Percentiles rank a stretch among this genome's conserved stretches.
phyloP scores from a whole-genome alignment of 2,329 filamentous ascomycete genomes.

The Dryadomyces quercus-mongolicae region DNA sequence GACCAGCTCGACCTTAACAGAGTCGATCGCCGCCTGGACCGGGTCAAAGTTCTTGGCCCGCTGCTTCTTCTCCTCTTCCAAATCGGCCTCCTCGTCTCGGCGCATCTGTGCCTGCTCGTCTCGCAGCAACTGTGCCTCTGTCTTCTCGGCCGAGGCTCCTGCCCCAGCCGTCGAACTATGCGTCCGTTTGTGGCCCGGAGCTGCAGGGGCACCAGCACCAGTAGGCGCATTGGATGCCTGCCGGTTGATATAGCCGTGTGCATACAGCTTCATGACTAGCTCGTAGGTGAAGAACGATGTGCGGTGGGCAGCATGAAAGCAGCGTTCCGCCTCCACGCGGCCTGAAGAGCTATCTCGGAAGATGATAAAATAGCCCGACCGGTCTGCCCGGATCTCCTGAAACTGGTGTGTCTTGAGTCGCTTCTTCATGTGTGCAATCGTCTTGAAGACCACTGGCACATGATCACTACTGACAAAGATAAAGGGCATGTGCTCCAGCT shows the following conservation, averaged over 20 bases:
- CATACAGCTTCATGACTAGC: slow-evolving; percentile 79
- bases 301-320: slow-evolving; percentile 66
- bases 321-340: slow-evolving; percentile 69
- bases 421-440: slow-evolving; percentile 81
- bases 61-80: slow-evolving; percentile 83
- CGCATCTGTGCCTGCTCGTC: slow-evolving; percentile 54
- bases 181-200: background rate
- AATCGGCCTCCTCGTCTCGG: slow-evolving; percentile 66
- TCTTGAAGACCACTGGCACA: slow-evolving; percentile 77
- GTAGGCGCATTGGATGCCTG: background rate
- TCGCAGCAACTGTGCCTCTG: slow-evolving; percentile 32
- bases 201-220: background rate
- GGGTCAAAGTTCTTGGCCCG: slow-evolving; percentile 83
- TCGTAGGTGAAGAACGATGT: slow-evolving; percentile 80
- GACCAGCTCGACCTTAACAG: slow-evolving; percentile 66
- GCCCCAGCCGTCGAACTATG: slow-evolving; percentile 16
- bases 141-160: slow-evolving; percentile 17
- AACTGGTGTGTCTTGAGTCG: slow-evolving; percentile 73
- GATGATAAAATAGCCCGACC: slow-evolving; percentile 80
- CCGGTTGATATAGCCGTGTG: slow-evolving; percentile 14
- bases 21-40: slow-evolving; percentile 69
- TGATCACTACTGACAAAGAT: slow-evolving; percentile 80
- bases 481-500: slow-evolving; percentile 71
- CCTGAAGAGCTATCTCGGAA: slow-evolving; percentile 71
- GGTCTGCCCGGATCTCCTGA: slow-evolving; percentile 72